phyloP scores from a whole-genome alignment of 768 basidiomycete species.

The Dentipellis fragilis region DNA sequence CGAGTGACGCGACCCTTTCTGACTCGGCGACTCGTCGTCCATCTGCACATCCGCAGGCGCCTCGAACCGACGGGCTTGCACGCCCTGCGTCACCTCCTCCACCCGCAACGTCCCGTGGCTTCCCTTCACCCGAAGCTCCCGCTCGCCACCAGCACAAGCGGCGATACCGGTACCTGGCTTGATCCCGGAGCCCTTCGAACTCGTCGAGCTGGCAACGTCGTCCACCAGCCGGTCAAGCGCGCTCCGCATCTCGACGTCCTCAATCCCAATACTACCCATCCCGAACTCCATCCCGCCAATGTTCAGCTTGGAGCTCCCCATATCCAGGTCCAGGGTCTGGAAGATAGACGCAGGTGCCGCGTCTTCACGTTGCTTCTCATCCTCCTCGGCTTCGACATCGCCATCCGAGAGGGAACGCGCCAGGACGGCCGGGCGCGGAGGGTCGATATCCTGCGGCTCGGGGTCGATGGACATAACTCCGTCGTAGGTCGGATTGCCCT shows the following conservation, averaged over 20 bases:
- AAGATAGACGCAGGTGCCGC: constrained; percentile 8
- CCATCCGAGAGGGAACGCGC: constrained; percentile 18
- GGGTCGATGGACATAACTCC: constrained; percentile 25
- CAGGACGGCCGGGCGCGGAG: constrained; percentile 20
- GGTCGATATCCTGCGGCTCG: constrained; percentile 22
- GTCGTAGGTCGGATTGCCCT: constrained; percentile 20
- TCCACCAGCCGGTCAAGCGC: constrained; percentile 32
- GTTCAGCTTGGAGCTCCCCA: neutral
- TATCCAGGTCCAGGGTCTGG: constrained; percentile 17
- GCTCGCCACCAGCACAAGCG: neutral
- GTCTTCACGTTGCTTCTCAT: neutral
- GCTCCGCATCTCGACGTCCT: constrained; percentile 26
- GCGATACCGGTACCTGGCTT: neutral
- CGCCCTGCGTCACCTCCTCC: constrained; percentile 24
- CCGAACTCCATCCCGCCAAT: constrained; percentile 1
- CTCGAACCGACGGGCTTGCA: constrained; percentile 22
- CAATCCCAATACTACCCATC: constrained; percentile 11
- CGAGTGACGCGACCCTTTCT: neutral
- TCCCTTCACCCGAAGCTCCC: constrained; percentile 12
- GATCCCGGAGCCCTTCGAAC: neutral
- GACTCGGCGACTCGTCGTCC: constrained; percentile 3
- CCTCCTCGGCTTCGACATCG: neutral
- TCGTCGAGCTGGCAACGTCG: constrained; percentile 16
- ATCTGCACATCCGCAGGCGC: constrained; percentile 22
- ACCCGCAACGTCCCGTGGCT: constrained; percentile 14